Conservation (phyloP, 306 rosid species). For the Prunus davidiana region DNA sequence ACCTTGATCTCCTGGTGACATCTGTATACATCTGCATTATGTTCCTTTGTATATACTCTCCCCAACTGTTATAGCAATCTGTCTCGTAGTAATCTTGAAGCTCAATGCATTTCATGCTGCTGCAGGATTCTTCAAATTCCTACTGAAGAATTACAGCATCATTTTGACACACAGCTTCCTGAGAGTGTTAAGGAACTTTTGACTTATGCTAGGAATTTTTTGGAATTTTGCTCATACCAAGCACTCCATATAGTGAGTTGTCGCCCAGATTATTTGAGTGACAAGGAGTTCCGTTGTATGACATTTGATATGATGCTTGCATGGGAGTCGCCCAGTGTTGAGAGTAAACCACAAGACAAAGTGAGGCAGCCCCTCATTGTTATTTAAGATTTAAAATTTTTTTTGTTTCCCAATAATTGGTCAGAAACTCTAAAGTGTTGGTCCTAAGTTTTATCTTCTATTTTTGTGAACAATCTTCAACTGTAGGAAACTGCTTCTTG, state of each 20-base stretch:
- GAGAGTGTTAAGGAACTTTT: conserved; percentile 50
- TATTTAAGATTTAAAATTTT: conserved; percentile 5
- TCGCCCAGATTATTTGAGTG: conserved; percentile 50
- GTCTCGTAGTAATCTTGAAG: not conserved
- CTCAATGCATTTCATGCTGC: conserved; percentile 8
- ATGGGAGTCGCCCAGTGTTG: conserved; percentile 77
- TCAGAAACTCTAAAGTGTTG: conserved; percentile 2
- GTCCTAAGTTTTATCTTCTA: not conserved
- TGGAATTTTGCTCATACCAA: conserved; percentile 74
- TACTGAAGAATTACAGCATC: conserved; percentile 59
- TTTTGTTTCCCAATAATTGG: not conserved
- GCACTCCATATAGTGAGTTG: conserved; percentile 44
- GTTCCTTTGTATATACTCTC: not conserved
- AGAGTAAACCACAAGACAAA: conserved; percentile 33
- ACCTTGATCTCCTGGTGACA: not conserved
- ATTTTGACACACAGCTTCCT: conserved; percentile 65
- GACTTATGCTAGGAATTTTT: conserved; percentile 63
- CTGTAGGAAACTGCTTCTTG: conserved; percentile 49
- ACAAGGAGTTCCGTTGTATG: conserved; percentile 59
- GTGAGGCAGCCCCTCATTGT: conserved; percentile 38
- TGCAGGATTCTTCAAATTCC: conserved; percentile 67
- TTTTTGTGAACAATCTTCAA: conserved; percentile 21
- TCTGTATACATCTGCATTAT: not conserved
- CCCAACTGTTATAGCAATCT: not conserved
- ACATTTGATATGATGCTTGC: conserved; percentile 94